These are phyloP conservation scores for Fusarium marasasianum DNA, from an alignment of 2,329 filamentous ascomycete genomes.

Conservation along the genomic window DNA sequence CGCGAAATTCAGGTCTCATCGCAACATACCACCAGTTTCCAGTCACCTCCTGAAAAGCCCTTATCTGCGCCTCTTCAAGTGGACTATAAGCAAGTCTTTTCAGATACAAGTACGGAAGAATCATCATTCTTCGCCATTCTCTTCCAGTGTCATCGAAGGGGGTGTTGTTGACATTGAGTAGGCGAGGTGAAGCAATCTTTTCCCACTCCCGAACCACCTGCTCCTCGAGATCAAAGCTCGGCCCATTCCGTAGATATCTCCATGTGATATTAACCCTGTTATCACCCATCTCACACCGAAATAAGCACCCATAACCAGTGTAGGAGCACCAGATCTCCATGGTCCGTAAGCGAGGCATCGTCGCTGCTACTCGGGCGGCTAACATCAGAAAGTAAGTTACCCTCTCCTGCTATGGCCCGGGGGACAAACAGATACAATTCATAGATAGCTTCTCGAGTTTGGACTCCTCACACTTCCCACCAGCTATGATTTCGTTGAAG, in stretches of 20 bases:
- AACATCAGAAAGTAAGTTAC: no score
- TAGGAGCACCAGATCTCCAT: conserved; percentile 16
- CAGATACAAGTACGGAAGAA: background rate
- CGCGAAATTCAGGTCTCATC: background rate
- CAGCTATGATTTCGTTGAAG: no score
- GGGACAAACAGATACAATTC: no score
- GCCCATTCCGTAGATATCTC: background rate
- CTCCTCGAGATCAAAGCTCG: background rate
- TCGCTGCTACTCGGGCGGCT: background rate
- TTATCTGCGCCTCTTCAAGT: background rate
- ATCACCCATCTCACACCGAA: conserved; percentile 8
- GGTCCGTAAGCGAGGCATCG: background rate
- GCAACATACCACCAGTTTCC: background rate
- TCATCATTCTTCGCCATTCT: background rate
- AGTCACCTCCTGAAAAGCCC: accelerated
- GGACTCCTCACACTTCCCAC: no score
- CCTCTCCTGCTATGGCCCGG: no score
- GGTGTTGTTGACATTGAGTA: background rate
- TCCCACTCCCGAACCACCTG: background rate
- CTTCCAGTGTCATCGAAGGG: background rate
- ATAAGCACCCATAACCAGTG: background rate
- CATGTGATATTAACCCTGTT: conserved; percentile 3
- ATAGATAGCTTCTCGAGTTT: no score
- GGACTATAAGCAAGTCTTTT: background rate
- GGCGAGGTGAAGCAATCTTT: background rate